Evolutionary conservation across 257 asterid genomes (phyloP), one percentile per base, ranked within the genome.

Genomic region (Solanum dulcamara): DNA sequence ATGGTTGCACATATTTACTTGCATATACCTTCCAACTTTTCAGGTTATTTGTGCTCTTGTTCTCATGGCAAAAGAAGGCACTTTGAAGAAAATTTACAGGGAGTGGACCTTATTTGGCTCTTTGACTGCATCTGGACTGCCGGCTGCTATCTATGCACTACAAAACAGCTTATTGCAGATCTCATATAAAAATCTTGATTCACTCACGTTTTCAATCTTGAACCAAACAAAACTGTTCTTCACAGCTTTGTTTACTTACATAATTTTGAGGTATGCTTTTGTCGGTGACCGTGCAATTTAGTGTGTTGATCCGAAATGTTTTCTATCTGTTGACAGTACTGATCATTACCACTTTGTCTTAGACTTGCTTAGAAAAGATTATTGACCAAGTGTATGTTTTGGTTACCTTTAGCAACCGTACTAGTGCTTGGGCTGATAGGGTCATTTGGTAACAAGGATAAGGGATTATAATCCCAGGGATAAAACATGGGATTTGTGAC

Each of bases 111-210:
- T 97, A 89, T 71, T 93, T 85, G 95, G 93, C 86, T 94, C 97
- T 66, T 88, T 95, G 91, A 95, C 97, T 77, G 99, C 98, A 88
- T 97, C 99, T 72, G 98, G 98, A 68, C 90, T 97, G 55, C 99
- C 98, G 40, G 98, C 99, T 59, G 98, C 98, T 84, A 97, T 94
- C 82, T 97, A 97, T 85, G 98, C 99, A 40, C 92, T 97, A 55
- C 99, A 97, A 87, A 97, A 95, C 87, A 97, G 97, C 93, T 92
- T 97, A 93, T 89, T 97, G 90, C 99, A 95, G 93, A 95, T 95
- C 82, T 89, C 99, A 4, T 97, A 95, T 87, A 92, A 86, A 84
- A 95, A 95, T 86, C 98, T 97, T 85, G 99, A 97, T 91, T 97
- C 98, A 2, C 98, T 97, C 88, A 97, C 99, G 3, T 97, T 97